phyloP scores from a whole-genome alignment of 1,139 yeast species.

The Taphrina deformans region DNA sequence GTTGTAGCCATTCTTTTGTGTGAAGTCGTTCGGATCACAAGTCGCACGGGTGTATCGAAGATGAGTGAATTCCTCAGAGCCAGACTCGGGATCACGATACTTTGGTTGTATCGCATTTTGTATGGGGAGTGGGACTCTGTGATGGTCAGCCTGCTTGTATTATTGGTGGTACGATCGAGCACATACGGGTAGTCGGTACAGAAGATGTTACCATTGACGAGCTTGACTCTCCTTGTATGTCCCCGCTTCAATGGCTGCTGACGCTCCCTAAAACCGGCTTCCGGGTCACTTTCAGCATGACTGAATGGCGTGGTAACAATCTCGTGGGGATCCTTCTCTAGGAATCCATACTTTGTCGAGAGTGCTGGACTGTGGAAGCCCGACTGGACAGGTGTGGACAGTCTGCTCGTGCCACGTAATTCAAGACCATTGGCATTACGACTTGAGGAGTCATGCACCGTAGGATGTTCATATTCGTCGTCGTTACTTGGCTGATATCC shows the following conservation, averaged over 20 bases:
- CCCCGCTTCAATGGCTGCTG: constrained; percentile 50
- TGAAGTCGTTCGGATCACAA: constrained; percentile 77
- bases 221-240: constrained; percentile 66
- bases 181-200: constrained; percentile 64
- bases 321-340: constrained; percentile 1
- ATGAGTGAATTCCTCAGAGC: constrained; percentile 63
- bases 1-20: constrained; percentile 64
- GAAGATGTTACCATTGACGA: constrained; percentile 70
- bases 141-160: constrained; percentile 6
- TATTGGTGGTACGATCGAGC: no score
- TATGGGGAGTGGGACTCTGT: constrained; percentile 60
- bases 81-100: constrained; percentile 65
- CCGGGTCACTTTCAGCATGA: constrained; percentile 26
- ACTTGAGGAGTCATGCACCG: neutral
- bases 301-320: constrained; percentile 11
- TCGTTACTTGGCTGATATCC: constrained; percentile 12
- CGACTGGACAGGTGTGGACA: neutral
- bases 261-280: constrained; percentile 23
- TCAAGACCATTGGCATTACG: neutral
- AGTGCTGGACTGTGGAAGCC: neutral
- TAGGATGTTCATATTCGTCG: neutral
- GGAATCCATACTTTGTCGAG: neutral
- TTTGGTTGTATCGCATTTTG: constrained; percentile 58
- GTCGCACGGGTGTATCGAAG: constrained; percentile 84
- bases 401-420: neutral